Conservation (phyloP, 345 rosid genomes). For the Rubroshorea leprosula region DNA sequence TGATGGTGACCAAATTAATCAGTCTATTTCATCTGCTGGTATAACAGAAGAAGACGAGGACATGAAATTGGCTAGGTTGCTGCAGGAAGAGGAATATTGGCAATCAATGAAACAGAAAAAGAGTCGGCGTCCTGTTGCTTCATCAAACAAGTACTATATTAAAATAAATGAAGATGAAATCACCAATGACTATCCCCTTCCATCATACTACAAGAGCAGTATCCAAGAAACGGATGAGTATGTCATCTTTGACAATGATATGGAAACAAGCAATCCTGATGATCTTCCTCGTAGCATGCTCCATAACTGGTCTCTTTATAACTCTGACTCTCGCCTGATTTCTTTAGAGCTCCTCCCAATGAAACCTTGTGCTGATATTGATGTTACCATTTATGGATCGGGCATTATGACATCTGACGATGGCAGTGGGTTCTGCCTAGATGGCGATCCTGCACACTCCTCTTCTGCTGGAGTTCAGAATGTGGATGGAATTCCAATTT, state of each 20-base stretch:
- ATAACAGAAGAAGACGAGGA: constrained; percentile 57
- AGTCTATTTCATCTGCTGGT: constrained; percentile 16
- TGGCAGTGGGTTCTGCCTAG: constrained; percentile 52
- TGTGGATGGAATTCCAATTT: constrained; percentile 45
- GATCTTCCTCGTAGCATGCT: constrained; percentile 67
- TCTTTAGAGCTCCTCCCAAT: constrained; percentile 84
- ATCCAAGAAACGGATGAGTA: constrained; percentile 67
- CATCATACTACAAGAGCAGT: constrained; percentile 53
- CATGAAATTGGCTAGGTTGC: constrained; percentile 47
- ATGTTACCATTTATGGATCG: constrained; percentile 73
- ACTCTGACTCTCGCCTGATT: constrained; percentile 58
- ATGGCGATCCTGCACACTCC: constrained; percentile 26
- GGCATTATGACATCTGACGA: constrained; percentile 62
- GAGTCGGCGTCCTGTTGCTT: constrained; percentile 34
- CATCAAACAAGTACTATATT: constrained; percentile 45
- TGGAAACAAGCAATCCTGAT: constrained; percentile 29
- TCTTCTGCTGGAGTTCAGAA: constrained; percentile 37
- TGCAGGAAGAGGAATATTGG: constrained; percentile 79
- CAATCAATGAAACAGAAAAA: constrained; percentile 45
- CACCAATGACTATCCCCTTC: constrained; percentile 84
- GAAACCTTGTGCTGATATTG: constrained; percentile 64
- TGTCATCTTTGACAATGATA: constrained; percentile 35
- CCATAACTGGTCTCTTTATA: constrained; percentile 82
- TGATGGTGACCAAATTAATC: constrained; percentile 18
- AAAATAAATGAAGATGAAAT: constrained; percentile 84